Conservation (phyloP, 2,329 filamentous ascomycete species). For the Colletotrichum echinochloae region DNA sequence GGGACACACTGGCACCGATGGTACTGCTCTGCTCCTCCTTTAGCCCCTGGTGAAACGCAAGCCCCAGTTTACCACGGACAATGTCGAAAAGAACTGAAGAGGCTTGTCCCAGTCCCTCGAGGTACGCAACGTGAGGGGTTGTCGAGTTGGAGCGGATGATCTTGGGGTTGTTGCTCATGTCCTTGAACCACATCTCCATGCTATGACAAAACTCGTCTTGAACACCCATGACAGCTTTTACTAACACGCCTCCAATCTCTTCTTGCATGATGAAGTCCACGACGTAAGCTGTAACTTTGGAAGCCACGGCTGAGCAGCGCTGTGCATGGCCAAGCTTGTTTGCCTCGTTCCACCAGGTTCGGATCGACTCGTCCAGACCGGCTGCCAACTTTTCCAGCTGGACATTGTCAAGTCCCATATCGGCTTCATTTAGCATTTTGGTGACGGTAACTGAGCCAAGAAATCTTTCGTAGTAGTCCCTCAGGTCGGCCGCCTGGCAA, state of each 20-base stretch:
- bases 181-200: slow-evolving; percentile 32
- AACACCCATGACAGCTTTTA: slow-evolving; percentile 2
- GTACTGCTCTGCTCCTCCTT: slow-evolving; percentile 48
- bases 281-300: slow-evolving; percentile 22
- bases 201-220: slow-evolving; percentile 4
- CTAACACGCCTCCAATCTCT: neutral
- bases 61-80: slow-evolving; percentile 46
- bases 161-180: slow-evolving; percentile 26
- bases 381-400: slow-evolving; percentile 39
- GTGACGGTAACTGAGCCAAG: slow-evolving; percentile 33
- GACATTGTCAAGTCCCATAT: slow-evolving; percentile 29
- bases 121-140: neutral
- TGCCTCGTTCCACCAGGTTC: slow-evolving; percentile 44
- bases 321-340: slow-evolving; percentile 29
- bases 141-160: neutral
- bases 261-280: slow-evolving; percentile 4
- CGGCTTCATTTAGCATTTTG: neutral
- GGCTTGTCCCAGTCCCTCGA: slow-evolving; percentile 47
- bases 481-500: slow-evolving; percentile 65
- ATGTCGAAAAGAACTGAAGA: slow-evolving; percentile 47
- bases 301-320: slow-evolving; percentile 29
- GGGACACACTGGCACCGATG: slow-evolving; percentile 49
- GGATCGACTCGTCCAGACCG: slow-evolving; percentile 44
- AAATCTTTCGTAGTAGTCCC: slow-evolving; percentile 47
- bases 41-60: slow-evolving; percentile 49